Evolutionary conservation across 2,329 filamentous ascomycete species (phyloP), one percentile per base, ranked within the genome.

Genomic region (Cladosporium sp.): DNA sequence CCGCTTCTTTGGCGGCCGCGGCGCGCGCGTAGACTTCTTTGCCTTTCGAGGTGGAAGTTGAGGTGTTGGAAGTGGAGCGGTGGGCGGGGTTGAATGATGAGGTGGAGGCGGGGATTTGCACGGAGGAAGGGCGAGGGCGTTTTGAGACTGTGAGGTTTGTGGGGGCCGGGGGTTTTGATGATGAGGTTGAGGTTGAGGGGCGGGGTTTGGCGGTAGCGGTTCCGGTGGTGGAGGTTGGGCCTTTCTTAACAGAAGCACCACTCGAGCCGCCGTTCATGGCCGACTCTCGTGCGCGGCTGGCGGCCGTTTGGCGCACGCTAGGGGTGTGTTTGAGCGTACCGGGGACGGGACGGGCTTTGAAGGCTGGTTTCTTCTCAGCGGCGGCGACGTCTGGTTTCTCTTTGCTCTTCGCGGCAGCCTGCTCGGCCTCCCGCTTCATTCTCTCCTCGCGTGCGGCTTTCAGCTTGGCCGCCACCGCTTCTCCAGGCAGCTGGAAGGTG

Each of bases 401-500:
- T 4, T 61, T 57, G 43, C 58, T 65, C 58, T 67, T 70, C 60
- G 64, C 57, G 18, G 56, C 55, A 13, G 59, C 63, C 43, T 66
- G 64, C 27, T 64, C 59, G 11, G 65, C 70, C 58, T 75, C 74
- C 20, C 69, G 66, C 55, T 70, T 73, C 47, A 70, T 56, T 0
- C 75, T 70, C 50, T 75, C 75, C 53, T 78, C 74, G 41, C 72
- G 70, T 18, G 74, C 69, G 6, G 73, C 75, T 58, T 74, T 78
- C n/a, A 79, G 62, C 56, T 75, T 78, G 4, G 75, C 75, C 2
- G 77, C 75, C 4, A 79, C 67, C 12, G 70, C 74, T 55, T 80
- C 77, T 13, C 78, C 78, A 1, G 78, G 77, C 0, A 80, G 68
- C 41, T 73, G 67, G 58, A 80, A 80, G 3, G 67, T 75, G 7